Conservation (phyloP, 805 yeast genomes). For the Metschnikowia bowlesiae region DNA sequence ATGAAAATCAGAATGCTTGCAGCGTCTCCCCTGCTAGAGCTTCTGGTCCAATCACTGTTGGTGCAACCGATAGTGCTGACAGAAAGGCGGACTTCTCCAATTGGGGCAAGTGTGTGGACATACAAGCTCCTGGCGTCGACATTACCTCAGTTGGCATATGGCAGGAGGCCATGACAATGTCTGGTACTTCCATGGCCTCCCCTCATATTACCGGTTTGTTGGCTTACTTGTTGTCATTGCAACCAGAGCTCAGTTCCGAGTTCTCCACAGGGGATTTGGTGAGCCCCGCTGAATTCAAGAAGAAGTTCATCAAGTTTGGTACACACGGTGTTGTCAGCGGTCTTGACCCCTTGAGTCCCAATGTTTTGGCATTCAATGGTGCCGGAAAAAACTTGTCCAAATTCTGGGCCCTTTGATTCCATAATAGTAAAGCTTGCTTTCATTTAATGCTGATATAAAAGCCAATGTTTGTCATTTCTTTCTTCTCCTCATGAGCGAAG, state of each 20-base stretch:
- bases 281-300: conserved; percentile 36
- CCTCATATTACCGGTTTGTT: conserved; percentile 69
- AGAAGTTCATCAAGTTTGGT: conserved; percentile 41
- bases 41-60: conserved; percentile 81
- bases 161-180: conserved; percentile 25
- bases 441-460: neutral
- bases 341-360: conserved; percentile 55
- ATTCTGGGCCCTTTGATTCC: conserved; percentile 13
- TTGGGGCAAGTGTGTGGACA: conserved; percentile 93
- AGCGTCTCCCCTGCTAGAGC: conserved; percentile 88
- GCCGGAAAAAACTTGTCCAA: conserved; percentile 15
- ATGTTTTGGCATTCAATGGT: conserved; percentile 44
- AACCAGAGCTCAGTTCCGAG: conserved; percentile 16
- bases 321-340: conserved; percentile 45
- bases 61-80: conserved; percentile 88
- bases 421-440: neutral
- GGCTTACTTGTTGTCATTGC: conserved; percentile 43
- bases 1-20: conserved; percentile 91
- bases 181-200: conserved; percentile 82
- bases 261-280: conserved; percentile 42
- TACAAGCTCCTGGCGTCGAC: conserved; percentile 94
- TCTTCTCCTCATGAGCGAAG: conserved; percentile 14
- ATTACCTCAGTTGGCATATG: conserved; percentile 49
- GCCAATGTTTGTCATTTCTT: neutral
- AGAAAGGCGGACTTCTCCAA: conserved; percentile 93